Evolutionary conservation across 2,329 filamentous ascomycete species (phyloP), one percentile per base, ranked within the genome.

Genomic region (Leptosphaerulina australis): DNA sequence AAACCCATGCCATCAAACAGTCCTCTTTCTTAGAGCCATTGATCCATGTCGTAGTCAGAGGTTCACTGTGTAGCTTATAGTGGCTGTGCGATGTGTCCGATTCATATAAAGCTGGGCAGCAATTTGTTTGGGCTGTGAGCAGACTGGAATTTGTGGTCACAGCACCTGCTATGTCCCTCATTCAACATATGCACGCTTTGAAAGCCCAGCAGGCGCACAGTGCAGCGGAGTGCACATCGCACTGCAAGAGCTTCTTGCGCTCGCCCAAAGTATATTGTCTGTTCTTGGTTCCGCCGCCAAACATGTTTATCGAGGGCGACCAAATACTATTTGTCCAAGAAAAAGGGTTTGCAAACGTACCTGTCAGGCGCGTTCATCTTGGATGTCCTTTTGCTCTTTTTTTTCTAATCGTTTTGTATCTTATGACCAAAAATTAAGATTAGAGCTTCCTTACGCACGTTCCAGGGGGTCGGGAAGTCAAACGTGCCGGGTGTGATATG

Each of bases 341-440:
- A 40, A 14, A 15, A 36, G 12, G 18, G 7, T 11, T 6, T 9
- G 2, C 12, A 8, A 36, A 46, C 68, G 15, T 68, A 72, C 70
- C 70, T 67, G 47, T 73, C 70, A 36, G 70, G 70, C 31, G 70
- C 70, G 67, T 73, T 73, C 70, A 73, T 73, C 3, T 22, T 69
- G 60, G 24, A 11, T 43, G 20, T 40, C n/a, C 17, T 20, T n/a
- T n/a, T n/a, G n/a, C n/a, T n/a, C n/a, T n/a, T n/a, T n/a, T n/a
- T n/a, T n/a, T n/a, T n/a, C n/a, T 39, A n/a, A 39, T 49, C 40
- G 44, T 44, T 46, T 44, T 38, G 36, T 30, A 30, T 15, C 47
- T 40, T 31, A 24, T 22, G 14, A 14, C 21, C 28, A 49, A 31
- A 31, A 26, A 11, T 18, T 3, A 17, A 17, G 37, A 4, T 31